These are phyloP conservation scores for Tephrocybe rancida DNA, from an alignment of 768 basidiomycete genomes.

Conservation along the genomic window DNA sequence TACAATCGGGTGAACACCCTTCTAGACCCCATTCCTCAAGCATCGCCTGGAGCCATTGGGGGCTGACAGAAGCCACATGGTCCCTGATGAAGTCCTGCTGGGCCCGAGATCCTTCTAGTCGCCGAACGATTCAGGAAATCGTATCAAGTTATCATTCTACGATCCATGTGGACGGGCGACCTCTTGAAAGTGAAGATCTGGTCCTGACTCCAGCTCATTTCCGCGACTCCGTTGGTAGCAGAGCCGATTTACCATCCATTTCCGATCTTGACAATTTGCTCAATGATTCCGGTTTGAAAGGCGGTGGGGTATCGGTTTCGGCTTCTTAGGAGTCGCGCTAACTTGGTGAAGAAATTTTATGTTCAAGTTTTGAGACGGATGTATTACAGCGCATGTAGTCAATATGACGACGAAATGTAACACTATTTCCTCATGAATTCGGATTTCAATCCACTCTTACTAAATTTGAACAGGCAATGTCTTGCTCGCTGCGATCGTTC, in stretches of 20 bases:
- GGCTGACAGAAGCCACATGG: background rate
- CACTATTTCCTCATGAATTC: too few species aligned
- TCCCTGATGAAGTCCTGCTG: background rate
- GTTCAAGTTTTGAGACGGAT: too few species aligned
- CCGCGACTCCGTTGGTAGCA: slow-evolving; percentile 3
- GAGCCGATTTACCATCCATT: background rate
- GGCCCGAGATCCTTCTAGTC: background rate
- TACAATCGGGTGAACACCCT: slow-evolving; percentile 17
- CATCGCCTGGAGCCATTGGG: slow-evolving; percentile 1
- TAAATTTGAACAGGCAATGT: too few species aligned
- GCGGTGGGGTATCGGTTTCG: too few species aligned
- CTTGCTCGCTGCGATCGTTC: too few species aligned
- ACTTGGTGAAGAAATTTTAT: too few species aligned
- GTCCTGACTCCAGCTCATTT: slow-evolving; percentile 5
- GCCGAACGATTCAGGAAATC: background rate
- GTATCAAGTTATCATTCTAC: background rate
- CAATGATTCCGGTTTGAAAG: too few species aligned
- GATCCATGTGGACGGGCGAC: slow-evolving; percentile 1
- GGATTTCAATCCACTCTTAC: too few species aligned
- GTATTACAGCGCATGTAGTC: too few species aligned
- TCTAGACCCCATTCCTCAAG: slow-evolving; percentile 9
- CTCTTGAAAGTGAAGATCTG: slow-evolving; percentile 1
- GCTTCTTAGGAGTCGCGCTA: too few species aligned
- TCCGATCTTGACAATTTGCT: background rate
- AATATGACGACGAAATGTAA: too few species aligned